phyloP scores from a whole-genome alignment of 2,329 filamentous ascomycete species.

The Massarina eburnea region DNA sequence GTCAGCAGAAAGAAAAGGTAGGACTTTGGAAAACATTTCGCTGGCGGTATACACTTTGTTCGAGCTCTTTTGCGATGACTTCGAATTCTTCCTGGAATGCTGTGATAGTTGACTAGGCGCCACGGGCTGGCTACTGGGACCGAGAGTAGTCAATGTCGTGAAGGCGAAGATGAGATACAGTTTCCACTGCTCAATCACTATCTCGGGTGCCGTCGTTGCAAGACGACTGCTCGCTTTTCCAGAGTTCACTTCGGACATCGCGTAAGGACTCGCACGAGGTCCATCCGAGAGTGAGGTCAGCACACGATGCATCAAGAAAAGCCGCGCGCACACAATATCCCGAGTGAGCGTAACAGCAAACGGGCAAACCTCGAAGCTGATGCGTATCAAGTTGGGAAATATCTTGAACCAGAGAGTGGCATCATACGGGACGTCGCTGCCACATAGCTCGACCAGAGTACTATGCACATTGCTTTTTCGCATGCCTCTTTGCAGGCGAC shows the following conservation, averaged over 20 bases:
- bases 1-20: constrained; percentile 79
- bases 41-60: constrained; percentile 85
- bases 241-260: constrained; percentile 64
- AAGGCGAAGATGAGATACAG: constrained; percentile 96
- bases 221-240: constrained; percentile 59
- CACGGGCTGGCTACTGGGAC: constrained; percentile 58
- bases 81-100: constrained; percentile 80
- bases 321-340: constrained; percentile 88
- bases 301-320: constrained; percentile 88
- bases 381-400: constrained; percentile 90
- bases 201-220: constrained; percentile 73
- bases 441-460: constrained; percentile 89
- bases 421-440: constrained; percentile 93
- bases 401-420: constrained; percentile 96
- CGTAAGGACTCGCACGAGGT: constrained; percentile 49
- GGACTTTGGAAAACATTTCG: constrained; percentile 86
- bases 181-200: constrained; percentile 97
- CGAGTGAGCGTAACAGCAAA: constrained; percentile 88
- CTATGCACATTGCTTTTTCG: constrained; percentile 81
- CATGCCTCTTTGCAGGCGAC: constrained; percentile 85
- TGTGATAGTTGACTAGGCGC: constrained; percentile 62
- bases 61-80: constrained; percentile 64
- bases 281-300: constrained; percentile 78
- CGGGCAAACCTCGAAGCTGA: constrained; percentile 87
- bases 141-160: constrained; percentile 86